These are phyloP conservation scores for Scorias spongiosa DNA, from an alignment of 2,329 filamentous ascomycete species.

Conservation along the genomic window DNA sequence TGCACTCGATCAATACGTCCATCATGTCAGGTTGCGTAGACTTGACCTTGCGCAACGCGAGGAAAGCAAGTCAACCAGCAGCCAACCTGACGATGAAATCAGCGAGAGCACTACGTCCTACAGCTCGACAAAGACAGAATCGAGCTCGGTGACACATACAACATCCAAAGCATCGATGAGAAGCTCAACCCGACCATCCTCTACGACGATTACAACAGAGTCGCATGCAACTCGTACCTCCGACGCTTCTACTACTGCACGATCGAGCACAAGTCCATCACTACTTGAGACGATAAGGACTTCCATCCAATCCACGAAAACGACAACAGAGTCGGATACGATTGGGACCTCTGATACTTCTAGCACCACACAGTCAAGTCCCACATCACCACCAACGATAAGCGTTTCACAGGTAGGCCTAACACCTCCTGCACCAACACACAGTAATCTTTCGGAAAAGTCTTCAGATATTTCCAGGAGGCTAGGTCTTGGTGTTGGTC, in stretches of 20 bases:
- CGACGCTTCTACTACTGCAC: neutral
- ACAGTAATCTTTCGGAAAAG: neutral
- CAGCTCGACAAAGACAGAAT: too few species aligned
- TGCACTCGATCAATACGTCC: neutral
- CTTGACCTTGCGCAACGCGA: too few species aligned
- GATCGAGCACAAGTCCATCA: too few species aligned
- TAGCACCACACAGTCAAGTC: neutral
- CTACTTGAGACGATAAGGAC: too few species aligned
- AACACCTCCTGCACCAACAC: neutral
- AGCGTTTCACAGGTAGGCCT: neutral
- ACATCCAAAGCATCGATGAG: too few species aligned
- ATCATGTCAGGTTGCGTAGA: too few species aligned
- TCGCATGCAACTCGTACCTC: neutral
- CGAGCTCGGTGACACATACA: too few species aligned
- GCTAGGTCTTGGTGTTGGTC: constrained; percentile 3
- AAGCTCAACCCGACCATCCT: neutral
- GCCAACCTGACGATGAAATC: too few species aligned
- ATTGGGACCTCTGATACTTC: neutral
- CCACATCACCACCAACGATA: neutral
- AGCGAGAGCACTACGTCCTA: too few species aligned
- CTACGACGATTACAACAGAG: neutral
- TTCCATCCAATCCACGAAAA: neutral
- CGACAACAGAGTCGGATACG: neutral
- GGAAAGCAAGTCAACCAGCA: too few species aligned
- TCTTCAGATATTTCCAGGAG: neutral